These are phyloP conservation scores for Linum lewisii DNA, from an alignment of 345 rosid species.

Conservation along the genomic window DNA sequence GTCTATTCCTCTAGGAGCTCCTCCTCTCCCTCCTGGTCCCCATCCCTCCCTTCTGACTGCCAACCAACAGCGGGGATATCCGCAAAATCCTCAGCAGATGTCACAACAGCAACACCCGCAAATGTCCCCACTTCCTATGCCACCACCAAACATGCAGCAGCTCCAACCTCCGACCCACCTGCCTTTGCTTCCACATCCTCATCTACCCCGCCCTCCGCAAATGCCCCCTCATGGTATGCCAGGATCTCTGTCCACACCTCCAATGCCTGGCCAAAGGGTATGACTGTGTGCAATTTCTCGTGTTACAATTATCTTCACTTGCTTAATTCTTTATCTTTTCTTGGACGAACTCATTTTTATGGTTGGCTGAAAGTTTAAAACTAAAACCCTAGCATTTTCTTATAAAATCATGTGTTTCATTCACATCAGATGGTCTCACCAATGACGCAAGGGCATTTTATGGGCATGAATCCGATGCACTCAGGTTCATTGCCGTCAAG, in stretches of 20 bases:
- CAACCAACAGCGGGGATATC: conserved; percentile 81
- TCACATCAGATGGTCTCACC: conserved; percentile 64
- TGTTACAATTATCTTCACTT: not conserved
- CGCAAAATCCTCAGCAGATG: too few species aligned
- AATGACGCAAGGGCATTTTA: conserved; percentile 70
- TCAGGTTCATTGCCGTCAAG: conserved; percentile 41
- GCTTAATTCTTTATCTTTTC: not conserved
- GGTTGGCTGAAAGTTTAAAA: not conserved
- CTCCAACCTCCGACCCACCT: conserved; percentile 78
- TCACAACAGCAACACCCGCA: conserved; percentile 72
- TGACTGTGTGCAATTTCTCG: conserved; percentile 8
- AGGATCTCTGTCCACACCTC: conserved; percentile 33
- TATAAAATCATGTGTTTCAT: not conserved
- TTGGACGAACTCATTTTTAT: not conserved
- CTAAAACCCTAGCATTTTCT: not conserved
- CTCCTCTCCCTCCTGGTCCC: conserved; percentile 97
- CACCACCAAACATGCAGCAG: conserved; percentile 75
- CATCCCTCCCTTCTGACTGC: conserved; percentile 79
- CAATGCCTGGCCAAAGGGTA: conserved; percentile 81
- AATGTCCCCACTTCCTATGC: conserved; percentile 58
- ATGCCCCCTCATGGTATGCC: conserved; percentile 63
- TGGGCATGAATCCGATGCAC: conserved; percentile 70
- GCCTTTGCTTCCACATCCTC: conserved; percentile 70
- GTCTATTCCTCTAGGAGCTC: conserved; percentile 65
- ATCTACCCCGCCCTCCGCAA: conserved; percentile 70